Evolutionary conservation across 78 protist species (phyloP).

Genomic region (Creolimax fragrantissima): DNA sequence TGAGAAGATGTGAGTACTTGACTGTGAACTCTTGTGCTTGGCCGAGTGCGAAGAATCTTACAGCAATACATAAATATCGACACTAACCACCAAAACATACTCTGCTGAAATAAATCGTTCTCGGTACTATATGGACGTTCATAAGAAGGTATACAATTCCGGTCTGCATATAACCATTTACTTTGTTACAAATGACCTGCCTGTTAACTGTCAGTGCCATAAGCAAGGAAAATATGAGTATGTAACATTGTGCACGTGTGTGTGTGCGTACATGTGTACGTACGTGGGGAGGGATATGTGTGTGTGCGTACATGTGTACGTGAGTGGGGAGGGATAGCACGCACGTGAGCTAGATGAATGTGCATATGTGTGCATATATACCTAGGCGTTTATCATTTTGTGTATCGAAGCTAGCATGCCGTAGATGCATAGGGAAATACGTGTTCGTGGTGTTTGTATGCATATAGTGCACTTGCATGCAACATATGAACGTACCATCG

Average conservation of each 20-base stretch:
- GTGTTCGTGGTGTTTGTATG: too few species aligned
- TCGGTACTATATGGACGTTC: constrained; percentile 60
- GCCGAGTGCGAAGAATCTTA: too few species aligned
- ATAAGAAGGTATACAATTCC: constrained; percentile 62
- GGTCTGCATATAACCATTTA: constrained; percentile 54
- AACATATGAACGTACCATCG: not conserved
- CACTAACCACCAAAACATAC: too few species aligned
- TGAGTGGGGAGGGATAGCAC: not conserved
- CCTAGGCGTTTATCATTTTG: too few species aligned
- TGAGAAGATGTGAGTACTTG: too few species aligned
- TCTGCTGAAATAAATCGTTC: constrained; percentile 57
- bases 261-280: constrained; percentile 7
- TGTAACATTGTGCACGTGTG: not conserved
- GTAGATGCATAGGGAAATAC: too few species aligned
- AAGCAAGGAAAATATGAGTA: not conserved
- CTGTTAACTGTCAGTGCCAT: constrained; percentile 13
- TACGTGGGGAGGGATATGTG: not conserved
- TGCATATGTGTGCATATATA: not conserved
- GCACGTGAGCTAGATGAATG: not conserved
- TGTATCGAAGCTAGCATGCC: too few species aligned
- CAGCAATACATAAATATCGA: too few species aligned
- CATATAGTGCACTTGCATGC: too few species aligned
- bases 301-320: not conserved
- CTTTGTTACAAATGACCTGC: constrained; percentile 10
- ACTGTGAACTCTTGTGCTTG: too few species aligned